A percentile compares a stretch with the other conserved stretches of the same genome.
Conservation (phyloP, 78 protist genomes). For the Blattamonas nauphoetae region DNA sequence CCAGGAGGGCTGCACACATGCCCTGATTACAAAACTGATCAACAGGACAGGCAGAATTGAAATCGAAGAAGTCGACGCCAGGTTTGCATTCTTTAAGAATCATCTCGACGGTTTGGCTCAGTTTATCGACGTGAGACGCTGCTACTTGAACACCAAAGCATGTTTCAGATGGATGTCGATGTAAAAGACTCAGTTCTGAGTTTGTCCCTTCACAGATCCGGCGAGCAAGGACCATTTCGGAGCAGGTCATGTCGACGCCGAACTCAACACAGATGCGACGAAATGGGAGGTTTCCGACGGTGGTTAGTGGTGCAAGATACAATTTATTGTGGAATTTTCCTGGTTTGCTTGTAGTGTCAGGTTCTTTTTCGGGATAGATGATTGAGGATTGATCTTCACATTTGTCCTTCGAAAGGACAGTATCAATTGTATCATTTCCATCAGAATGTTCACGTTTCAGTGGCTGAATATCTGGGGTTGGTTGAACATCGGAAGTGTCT, state of each 20-base stretch:
- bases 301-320: slow-evolving; percentile 89
- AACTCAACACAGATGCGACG: slow-evolving; percentile 66
- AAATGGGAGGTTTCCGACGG: slow-evolving; percentile 96
- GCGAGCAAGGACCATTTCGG: slow-evolving; percentile 79
- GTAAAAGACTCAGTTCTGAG: slow-evolving; percentile 44
- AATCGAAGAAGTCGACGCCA: slow-evolving; percentile 65
- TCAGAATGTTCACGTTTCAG: neutral
- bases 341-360: neutral
- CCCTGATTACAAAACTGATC: slow-evolving; percentile 63
- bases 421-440: neutral
- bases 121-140: slow-evolving; percentile 41
- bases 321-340: slow-evolving; percentile 6
- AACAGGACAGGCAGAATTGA: slow-evolving; percentile 89
- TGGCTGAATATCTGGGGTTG: too few relatives aligned
- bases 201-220: neutral
- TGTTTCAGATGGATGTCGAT: slow-evolving; percentile 66
- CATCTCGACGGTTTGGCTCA: slow-evolving; percentile 21
- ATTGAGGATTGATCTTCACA: too few relatives aligned
- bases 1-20: slow-evolving; percentile 59
- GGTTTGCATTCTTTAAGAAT: neutral
- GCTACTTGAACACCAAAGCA: slow-evolving; percentile 83
- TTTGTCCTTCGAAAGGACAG: neutral
- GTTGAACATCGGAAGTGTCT: too few relatives aligned
- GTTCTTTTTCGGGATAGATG: too few relatives aligned
- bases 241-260: slow-evolving; percentile 67